Conservation (phyloP, 1,284 basidiomycete genomes). For the Cryptococcus sp. region DNA sequence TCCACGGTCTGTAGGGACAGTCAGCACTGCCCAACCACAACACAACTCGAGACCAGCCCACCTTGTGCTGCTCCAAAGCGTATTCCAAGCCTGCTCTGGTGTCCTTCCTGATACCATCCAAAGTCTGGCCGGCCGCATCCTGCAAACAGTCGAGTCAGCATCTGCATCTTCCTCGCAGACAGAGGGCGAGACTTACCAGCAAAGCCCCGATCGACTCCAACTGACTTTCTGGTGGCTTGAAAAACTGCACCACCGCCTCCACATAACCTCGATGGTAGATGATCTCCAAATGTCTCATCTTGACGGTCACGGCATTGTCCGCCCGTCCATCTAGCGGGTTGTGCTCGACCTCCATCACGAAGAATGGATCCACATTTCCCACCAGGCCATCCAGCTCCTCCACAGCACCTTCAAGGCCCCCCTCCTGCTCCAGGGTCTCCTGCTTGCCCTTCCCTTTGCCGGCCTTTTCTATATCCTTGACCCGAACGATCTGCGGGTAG, state of each 20-base stretch:
- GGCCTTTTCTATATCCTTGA: conserved; percentile 59
- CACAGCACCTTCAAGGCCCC: conserved; percentile 34
- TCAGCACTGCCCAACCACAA: neutral
- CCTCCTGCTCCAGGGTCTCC: conserved; percentile 27
- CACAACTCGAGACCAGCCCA: conserved; percentile 6
- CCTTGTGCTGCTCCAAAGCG: conserved; percentile 60
- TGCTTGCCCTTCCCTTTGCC: conserved; percentile 24
- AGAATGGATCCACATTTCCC: conserved; percentile 68
- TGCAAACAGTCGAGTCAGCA: conserved; percentile 33
- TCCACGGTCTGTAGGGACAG: conserved; percentile 69
- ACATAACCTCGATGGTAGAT: conserved; percentile 95
- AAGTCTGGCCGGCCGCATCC: conserved; percentile 89
- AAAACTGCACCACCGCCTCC: conserved; percentile 87
- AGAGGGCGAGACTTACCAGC: conserved; percentile 57
- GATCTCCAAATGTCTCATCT: conserved; percentile 96
- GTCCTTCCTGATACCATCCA: conserved; percentile 92
- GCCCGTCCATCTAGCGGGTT: conserved; percentile 91
- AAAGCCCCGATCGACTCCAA: conserved; percentile 91
- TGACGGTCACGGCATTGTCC: conserved; percentile 83
- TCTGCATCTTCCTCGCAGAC: neutral
- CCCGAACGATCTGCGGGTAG: conserved; percentile 89
- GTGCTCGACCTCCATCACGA: conserved; percentile 87
- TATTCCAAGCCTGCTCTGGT: conserved; percentile 93
- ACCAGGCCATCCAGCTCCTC: conserved; percentile 43
- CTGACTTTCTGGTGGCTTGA: conserved; percentile 92